Base-by-base conservation (phyloP, 768 basidiomycete genomes). In the Lepiota venenata region DNA sequence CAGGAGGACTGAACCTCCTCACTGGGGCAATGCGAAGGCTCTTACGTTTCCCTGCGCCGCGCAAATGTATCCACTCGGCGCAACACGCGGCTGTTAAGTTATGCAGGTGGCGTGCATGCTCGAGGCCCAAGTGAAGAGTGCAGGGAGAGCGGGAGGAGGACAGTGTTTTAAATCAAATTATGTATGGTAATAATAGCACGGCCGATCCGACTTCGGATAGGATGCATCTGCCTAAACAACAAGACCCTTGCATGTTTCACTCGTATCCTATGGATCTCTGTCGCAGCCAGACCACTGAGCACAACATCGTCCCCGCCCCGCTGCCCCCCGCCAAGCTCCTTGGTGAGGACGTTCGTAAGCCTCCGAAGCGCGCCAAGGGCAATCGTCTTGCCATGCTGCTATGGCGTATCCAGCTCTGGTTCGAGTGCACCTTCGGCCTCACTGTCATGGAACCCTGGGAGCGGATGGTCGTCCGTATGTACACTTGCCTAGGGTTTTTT, bases 381-480 rank as follows among this genome's bases (percentile, higher is more conserved):
- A 32, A 29, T 6, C 53, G 39, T 15, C 27, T 55, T 15, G 20
- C 53, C 15, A n/a, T 69, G 9, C 76, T 74, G 52, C 64, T 76
- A 25, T 79, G 78, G 79, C 71, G 74, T 29, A 61, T 66, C 46
- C 67, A 74, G 56, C 75, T 80, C 67, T 80, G 78, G 77, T 73
- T 80, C 47, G 78, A 79, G 66, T 68, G 76, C n/a, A 81, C 79
- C 0, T 79, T 81, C 60, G 78, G 71, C 27, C 66, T 81, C 29
- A 75, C 77, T 4, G 74, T 79, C 69, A 71, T 80, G 47, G 80
- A 81, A 56, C 77, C 79, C 39, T 81, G 78, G 74, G 80, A 81
- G 66, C 78, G 77, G 64, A 64, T 74, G 20, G 65, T 79, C 45
- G 64, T 81, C n/a, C 45, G 79, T 79, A 52, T 41, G 53, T 55